phyloP scores from a whole-genome alignment of 306 rosid genomes.

The Vigna hirtella region DNA sequence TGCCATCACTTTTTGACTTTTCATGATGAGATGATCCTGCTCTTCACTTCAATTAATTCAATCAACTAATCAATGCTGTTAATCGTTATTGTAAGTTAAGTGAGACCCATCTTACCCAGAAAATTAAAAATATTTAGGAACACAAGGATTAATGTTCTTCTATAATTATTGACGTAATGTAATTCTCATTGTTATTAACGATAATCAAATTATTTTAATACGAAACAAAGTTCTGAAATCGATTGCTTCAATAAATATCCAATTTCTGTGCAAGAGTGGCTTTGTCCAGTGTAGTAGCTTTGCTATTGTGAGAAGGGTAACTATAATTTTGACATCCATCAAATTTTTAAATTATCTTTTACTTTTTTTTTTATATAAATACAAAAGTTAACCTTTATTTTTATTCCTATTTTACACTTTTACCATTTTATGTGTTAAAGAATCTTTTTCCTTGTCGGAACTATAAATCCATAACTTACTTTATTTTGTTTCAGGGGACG shows the following conservation, averaged over 20 bases:
- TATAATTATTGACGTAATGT: background rate
- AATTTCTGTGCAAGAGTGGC: background rate
- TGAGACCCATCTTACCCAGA: background rate
- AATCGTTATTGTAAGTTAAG: background rate
- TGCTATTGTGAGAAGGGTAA: too few relatives aligned
- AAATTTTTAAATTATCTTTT: too few relatives aligned
- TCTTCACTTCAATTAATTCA: background rate
- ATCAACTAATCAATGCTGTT: background rate
- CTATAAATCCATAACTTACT: background rate
- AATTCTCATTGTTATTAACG: conserved; percentile 17
- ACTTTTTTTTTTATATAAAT: too few relatives aligned
- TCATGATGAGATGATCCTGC: background rate
- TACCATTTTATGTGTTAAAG: too few relatives aligned
- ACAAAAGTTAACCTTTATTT: too few relatives aligned
- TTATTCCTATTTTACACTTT: too few relatives aligned
- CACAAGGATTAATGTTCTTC: background rate
- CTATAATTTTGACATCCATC: too few relatives aligned
- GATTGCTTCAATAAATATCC: background rate
- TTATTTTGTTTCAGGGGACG: background rate
- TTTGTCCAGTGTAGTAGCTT: background rate
- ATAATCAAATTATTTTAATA: background rate
- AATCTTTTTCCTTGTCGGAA: too few relatives aligned
- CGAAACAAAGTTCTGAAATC: background rate
- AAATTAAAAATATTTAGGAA: background rate
- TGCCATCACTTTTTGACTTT: background rate